Evolutionary conservation across 2,329 filamentous ascomycete species (phyloP).

Genomic region (Penicillium nordicum): DNA sequence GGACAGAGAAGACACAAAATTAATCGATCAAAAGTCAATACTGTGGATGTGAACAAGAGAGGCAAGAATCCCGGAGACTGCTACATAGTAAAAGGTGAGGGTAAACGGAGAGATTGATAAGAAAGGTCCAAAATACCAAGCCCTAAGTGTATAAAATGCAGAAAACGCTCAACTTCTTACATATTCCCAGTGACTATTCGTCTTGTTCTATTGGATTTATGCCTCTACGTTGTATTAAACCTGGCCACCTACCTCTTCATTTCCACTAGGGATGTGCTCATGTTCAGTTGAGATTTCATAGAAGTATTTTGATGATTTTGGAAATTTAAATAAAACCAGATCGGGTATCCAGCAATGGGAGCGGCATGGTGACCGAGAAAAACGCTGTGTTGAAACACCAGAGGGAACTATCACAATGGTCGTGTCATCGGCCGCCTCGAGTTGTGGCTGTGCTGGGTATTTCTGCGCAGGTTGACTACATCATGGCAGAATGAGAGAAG

Average conservation of each 20-base stretch:
- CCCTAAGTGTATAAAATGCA: not conserved
- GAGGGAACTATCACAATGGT: conserved; percentile 5
- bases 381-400: conserved; percentile 29
- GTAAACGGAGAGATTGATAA: not conserved
- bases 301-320: conserved; percentile 1
- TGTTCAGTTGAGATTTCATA: not conserved
- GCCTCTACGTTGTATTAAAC: not conserved
- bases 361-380: conserved; percentile 17
- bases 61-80: not conserved
- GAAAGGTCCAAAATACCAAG: too few relatives aligned
- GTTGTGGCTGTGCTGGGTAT: conserved; percentile 10
- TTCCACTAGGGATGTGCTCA: too few relatives aligned
- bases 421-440: conserved; percentile 5
- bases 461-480: conserved; percentile 26
- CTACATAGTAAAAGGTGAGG: not conserved
- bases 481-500: conserved; percentile 12
- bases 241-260: not conserved
- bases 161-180: not conserved
- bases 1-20: conserved; percentile 6
- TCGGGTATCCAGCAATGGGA: conserved; percentile 34
- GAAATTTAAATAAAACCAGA: conserved; percentile 21
- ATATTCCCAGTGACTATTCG: not conserved
- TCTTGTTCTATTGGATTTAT: not conserved
- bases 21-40: not conserved
- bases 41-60: not conserved